Percentiles rank a stretch among this genome's conserved stretches.
Conservation (phyloP, 148 eudicot genomes). For the Pouteria glomerata region DNA sequence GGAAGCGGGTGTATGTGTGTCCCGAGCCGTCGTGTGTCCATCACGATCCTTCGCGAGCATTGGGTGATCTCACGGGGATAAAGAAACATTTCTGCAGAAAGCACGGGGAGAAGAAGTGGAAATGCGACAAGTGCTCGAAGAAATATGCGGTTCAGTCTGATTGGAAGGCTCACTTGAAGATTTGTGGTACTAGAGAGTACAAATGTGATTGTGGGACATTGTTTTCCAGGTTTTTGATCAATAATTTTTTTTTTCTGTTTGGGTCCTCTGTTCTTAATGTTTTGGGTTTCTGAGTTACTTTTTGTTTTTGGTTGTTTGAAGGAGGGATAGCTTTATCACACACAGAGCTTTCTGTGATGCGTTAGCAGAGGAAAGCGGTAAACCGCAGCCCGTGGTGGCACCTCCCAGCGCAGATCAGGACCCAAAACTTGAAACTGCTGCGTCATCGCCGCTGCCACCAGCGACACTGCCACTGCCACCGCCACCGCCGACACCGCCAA, state of each 20-base stretch:
- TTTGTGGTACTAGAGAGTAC: conserved; percentile 81
- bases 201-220: conserved; percentile 86
- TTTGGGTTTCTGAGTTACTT: conserved; percentile 5
- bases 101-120: conserved; percentile 90
- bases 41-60: conserved; percentile 69
- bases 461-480: conserved; percentile 27
- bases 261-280: background rate
- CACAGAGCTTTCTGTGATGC: conserved; percentile 91
- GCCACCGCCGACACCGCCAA: conserved; percentile 14
- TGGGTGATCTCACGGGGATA: conserved; percentile 86
- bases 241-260: background rate
- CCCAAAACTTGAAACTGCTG: conserved; percentile 24
- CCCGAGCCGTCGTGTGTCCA: conserved; percentile 76
- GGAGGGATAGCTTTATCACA: conserved; percentile 86
- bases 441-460: conserved; percentile 34
- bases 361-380: conserved; percentile 65
- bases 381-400: conserved; percentile 24
- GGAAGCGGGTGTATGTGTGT: conserved; percentile 73
- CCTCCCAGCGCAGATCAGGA: conserved; percentile 29
- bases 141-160: conserved; percentile 93
- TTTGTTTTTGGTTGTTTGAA: conserved; percentile 16
- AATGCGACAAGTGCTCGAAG: conserved; percentile 85
- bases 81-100: conserved; percentile 81
- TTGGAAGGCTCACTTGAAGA: conserved; percentile 81
- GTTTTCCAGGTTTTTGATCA: conserved; percentile 52